A percentile compares a stretch with the other conserved stretches of the same genome.
Evolutionary conservation across 225 moss, liverwort and hornwort species (phyloP).

Genomic region (Straminergon stramineum): DNA sequence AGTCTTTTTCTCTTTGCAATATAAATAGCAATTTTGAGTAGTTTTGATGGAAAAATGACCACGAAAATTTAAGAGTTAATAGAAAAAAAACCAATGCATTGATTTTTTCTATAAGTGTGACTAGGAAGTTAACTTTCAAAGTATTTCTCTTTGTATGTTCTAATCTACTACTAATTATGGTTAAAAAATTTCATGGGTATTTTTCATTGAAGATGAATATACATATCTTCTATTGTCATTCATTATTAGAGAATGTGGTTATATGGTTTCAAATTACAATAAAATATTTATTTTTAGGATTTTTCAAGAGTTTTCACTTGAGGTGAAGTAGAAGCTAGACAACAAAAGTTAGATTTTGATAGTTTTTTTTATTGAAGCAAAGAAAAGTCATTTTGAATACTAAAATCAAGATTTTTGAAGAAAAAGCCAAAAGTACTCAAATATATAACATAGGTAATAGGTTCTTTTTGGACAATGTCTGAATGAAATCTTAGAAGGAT

Average conservation of each 20-base stretch:
- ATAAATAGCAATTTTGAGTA: too few species aligned
- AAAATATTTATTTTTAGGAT: not conserved
- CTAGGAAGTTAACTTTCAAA: not conserved
- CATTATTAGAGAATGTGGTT: not conserved
- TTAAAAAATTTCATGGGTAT: not conserved
- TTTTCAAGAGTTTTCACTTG: not conserved
- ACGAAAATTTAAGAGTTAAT: too few species aligned
- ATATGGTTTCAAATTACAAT: not conserved
- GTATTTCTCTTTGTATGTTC: not conserved
- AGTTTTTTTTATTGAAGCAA: not conserved
- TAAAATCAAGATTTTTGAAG: not conserved
- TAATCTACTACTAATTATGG: not conserved
- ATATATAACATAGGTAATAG: not conserved
- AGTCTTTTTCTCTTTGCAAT: too few species aligned
- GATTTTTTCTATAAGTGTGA: not conserved
- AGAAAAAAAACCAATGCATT: too few species aligned
- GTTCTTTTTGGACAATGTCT: not conserved
- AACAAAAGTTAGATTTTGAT: fast-evolving
- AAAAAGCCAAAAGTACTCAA: fast-evolving
- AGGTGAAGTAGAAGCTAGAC: not conserved
- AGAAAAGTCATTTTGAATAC: not conserved
- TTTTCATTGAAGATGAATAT: not conserved
- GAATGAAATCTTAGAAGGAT: not conserved
- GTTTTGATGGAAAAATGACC: too few species aligned
- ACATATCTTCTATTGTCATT: not conserved